Evolutionary conservation across 768 basidiomycete genomes (phyloP), one percentile per base, ranked within the genome.

Genomic region (Pulveroboletus sp.): DNA sequence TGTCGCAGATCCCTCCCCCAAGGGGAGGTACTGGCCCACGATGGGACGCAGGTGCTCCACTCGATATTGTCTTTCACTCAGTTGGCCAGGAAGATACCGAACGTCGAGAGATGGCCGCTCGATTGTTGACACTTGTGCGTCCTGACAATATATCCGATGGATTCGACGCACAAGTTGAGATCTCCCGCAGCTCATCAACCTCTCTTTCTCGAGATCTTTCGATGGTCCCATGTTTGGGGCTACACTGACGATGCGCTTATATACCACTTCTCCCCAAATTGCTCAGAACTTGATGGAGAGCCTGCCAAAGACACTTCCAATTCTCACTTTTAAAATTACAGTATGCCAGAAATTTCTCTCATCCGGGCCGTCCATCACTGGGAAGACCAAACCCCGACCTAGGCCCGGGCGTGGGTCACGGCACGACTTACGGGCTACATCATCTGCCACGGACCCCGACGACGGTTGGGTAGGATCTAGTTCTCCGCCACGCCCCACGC

Each of bases 1-100:
- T 85, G 26, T 69, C 71, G 18, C 83, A 86, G 62, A 76, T 87
- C 13, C 81, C 83, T 24, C 71, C 72, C 6, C 74, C 81, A 10
- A 75, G 78, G 49, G 66, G 71, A 36, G 75, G 72, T 18, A 59
- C 63, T 21, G 73, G 72, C 26, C 66, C 74, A 6, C 75, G 82
- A 58, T 84, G 82, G 77, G 83, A 85, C 27, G 69, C 73, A 14
- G 73, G 74, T 28, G 66, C 65, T 18, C 76, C 80, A 1, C 63
- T 85, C 15, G 75, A 80, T 44, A 71, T 83, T 1, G 55, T 72
- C 32, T 71, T 75, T 41, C 60, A 65, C 37, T 70, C 72, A 43
- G 39, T 73, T 37, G 39, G 58, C 35, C 71, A 77, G 47, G 39
- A 51, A 35, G 63, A 69, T 11, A 38, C 58, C 33, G 53, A 63